Base-by-base conservation (phyloP, 2,329 filamentous ascomycete species). In the Colletotrichum caudatum region DNA sequence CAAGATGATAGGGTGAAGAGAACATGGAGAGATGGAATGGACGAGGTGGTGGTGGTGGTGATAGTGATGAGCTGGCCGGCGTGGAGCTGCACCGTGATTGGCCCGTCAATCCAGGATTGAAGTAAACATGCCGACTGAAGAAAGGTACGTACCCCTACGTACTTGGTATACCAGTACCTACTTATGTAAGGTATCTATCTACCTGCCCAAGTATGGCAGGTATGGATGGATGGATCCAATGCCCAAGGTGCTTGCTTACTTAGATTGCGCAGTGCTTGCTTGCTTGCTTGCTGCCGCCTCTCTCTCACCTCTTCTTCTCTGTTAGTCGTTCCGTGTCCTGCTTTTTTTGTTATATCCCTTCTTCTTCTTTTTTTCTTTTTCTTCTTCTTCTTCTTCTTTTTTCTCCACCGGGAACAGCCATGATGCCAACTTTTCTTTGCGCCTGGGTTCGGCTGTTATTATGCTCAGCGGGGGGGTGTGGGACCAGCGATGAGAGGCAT, bases 61-160 rank as follows among this genome's bases (percentile, higher is more conserved):
- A 39, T 64, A n/a, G 8, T 69, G 64, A 69, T 71, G 69, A 63
- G 69, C 65, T 71, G 65, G 59, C 64, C 26, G 35, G 18, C 64
- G 50, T 26, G 64, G 35, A 67, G 26, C 57, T 44, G 48, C 37
- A 57, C 20, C 20, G n/a, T 23, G 48, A 29, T 50, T 44, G 37
- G 39, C 9, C 41, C 46, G 44, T 54, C 29, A n/a, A 53, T 29
- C 35, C 20, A 33, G 58, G 26, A 58, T n/a, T 66, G 54, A 41
- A 50, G 16, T 59, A 44, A 33, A 59, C 53, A 23, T 54, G 20
- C 51, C 8, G 51, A n/a, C 51, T n/a, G 51, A 26, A 29, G 0
- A 29, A 29, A 29, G 29, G 29, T 29, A 29, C 29, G 29, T 29
- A 29, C 29, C 29, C 29, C 29, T 29, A 29, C 29, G 29, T 29